These are phyloP conservation scores for Cnidoscolus chayamansa DNA, from an alignment of 441 rosid species.

Conservation along the genomic window DNA sequence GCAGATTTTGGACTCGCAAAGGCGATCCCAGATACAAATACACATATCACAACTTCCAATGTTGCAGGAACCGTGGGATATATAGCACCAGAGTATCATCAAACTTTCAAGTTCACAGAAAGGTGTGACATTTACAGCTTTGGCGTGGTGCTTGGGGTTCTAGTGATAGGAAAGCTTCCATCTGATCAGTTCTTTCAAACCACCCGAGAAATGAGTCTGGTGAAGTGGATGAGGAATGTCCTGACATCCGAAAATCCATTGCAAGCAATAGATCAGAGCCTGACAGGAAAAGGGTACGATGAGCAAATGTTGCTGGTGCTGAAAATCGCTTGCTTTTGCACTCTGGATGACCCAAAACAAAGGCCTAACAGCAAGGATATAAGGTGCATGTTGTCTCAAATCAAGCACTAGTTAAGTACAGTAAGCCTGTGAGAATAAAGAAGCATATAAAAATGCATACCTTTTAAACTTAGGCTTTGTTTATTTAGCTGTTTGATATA, in stretches of 20 bases:
- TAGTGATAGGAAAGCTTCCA: conserved; percentile 82
- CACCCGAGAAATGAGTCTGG: conserved; percentile 57
- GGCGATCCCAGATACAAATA: conserved; percentile 63
- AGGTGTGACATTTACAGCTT: conserved; percentile 81
- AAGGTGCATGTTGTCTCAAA: conserved; percentile 66
- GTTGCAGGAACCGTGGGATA: conserved; percentile 84
- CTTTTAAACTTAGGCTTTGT: neutral
- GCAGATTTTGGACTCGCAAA: conserved; percentile 89
- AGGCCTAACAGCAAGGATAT: conserved; percentile 87
- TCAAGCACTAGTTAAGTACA: conserved; percentile 26
- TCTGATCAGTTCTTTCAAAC: conserved; percentile 77
- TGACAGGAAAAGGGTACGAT: conserved; percentile 56
- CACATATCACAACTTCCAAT: conserved; percentile 60
- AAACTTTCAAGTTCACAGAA: conserved; percentile 76
- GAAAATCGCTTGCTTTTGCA: conserved; percentile 82
- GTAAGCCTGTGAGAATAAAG: conserved; percentile 9
- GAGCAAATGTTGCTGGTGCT: conserved; percentile 77
- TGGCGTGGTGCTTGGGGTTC: conserved; percentile 66
- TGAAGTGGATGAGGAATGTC: conserved; percentile 75
- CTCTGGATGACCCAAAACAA: conserved; percentile 69
- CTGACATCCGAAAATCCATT: conserved; percentile 62
- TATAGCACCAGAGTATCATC: conserved; percentile 85
- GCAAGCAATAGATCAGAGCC: conserved; percentile 53
- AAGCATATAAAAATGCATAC: neutral
- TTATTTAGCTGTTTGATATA: neutral